Percentiles rank a stretch among this genome's conserved stretches.
These are phyloP conservation scores for Zygotorulaspora sp. DNA, from an alignment of 805 yeast genomes.

Conservation along the genomic window DNA sequence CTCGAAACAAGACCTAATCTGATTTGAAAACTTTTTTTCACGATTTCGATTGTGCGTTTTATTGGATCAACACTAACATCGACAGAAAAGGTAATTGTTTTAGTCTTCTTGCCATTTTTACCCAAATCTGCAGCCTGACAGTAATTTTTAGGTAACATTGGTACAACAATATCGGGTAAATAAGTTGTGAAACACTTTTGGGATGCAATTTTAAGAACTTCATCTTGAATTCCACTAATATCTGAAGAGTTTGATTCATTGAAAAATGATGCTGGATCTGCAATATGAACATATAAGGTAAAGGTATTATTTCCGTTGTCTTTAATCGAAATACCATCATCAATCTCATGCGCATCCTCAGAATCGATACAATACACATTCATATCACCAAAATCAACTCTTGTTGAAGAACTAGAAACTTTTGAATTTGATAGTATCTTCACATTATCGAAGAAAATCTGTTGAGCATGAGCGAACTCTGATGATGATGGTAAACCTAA, in stretches of 20 bases:
- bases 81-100: constrained; percentile 47
- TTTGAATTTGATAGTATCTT: constrained; percentile 13
- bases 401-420: constrained; percentile 8
- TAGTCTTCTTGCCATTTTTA: constrained; percentile 36
- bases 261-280: constrained; percentile 77
- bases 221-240: constrained; percentile 21
- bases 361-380: constrained; percentile 82
- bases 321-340: constrained; percentile 79
- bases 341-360: constrained; percentile 78
- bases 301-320: constrained; percentile 31
- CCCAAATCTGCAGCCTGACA: constrained; percentile 52
- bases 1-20: constrained; percentile 41
- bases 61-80: constrained; percentile 32
- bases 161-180: constrained; percentile 57
- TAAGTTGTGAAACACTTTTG: constrained; percentile 64
- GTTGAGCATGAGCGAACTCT: constrained; percentile 41
- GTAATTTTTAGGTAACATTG: constrained; percentile 65
- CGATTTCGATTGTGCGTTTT: constrained; percentile 21
- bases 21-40: constrained; percentile 33
- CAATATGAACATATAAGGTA: constrained; percentile 66
- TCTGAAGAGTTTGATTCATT: constrained; percentile 26
- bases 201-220: constrained; percentile 52
- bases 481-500: constrained; percentile 46
- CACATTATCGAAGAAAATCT: constrained; percentile 36
- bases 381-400: constrained; percentile 43